Conservation (phyloP, 2,329 filamentous ascomycete species). For the Rutstroemia sp. region DNA sequence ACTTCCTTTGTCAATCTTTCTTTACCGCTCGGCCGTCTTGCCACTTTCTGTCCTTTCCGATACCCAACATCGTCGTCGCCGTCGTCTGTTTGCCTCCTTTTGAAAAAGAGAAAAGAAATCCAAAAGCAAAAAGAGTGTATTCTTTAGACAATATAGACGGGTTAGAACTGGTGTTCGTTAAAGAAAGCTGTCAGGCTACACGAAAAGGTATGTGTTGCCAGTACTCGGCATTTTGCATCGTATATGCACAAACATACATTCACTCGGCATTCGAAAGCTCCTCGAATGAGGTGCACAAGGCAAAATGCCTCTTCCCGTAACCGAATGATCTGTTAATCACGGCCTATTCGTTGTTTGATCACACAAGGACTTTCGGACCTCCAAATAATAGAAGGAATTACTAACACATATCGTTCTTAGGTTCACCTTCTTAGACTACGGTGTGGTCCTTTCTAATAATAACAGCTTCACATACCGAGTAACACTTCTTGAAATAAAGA, state of each 20-base stretch:
- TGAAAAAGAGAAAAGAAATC: background rate
- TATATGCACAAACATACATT: slow-evolving; percentile 3
- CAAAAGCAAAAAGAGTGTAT: no score
- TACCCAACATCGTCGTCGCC: background rate
- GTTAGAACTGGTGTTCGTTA: background rate
- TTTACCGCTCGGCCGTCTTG: background rate
- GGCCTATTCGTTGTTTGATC: slow-evolving; percentile 3
- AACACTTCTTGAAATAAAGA: background rate
- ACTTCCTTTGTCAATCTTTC: background rate
- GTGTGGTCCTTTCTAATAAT: slow-evolving; percentile 2
- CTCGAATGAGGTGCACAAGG: slow-evolving; percentile 1
- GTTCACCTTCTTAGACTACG: background rate
- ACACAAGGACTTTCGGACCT: background rate
- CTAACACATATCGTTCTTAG: slow-evolving; percentile 1
- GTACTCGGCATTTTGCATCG: background rate
- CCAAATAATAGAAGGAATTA: slow-evolving; percentile 1
- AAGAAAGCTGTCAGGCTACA: slow-evolving; percentile 3
- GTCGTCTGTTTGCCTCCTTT: background rate
- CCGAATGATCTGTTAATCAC: slow-evolving; percentile 2
- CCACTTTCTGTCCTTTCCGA: slow-evolving; percentile 6
- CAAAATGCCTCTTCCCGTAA: slow-evolving; percentile 3
- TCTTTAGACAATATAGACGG: background rate
- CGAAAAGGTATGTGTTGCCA: slow-evolving; percentile 6
- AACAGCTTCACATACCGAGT: background rate
- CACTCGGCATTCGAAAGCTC: slow-evolving; percentile 5